phyloP scores from a whole-genome alignment of 2,329 filamentous ascomycete species.

The Alternaria burnsii region DNA sequence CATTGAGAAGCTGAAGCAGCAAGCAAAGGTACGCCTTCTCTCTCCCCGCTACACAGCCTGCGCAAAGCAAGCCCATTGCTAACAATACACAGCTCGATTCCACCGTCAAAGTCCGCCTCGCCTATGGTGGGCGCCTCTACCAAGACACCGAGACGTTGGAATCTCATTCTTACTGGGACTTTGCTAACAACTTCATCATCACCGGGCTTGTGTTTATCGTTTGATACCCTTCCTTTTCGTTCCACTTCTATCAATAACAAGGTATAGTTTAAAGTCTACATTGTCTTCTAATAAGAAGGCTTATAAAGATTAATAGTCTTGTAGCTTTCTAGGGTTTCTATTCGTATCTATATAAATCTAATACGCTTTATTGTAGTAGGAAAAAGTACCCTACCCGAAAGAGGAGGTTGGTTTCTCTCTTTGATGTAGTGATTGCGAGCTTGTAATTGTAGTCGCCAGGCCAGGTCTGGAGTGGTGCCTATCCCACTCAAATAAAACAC shows the following conservation, averaged over 20 bases:
- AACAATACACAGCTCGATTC: constrained; percentile 58
- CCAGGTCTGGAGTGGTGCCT: neutral
- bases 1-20: constrained; percentile 68
- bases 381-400: no score
- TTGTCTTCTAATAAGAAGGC: no score
- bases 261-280: no score
- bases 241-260: no score
- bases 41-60: neutral
- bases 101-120: constrained; percentile 71
- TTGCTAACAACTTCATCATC: constrained; percentile 51
- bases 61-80: constrained; percentile 6
- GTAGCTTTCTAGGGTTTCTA: no score
- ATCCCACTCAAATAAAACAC: neutral
- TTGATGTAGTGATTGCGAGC: neutral
- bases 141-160: constrained; percentile 71
- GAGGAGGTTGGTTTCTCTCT: no score
- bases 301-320: no score
- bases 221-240: neutral
- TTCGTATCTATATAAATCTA: no score
- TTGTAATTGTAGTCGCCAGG: neutral
- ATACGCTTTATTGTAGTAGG: no score
- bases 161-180: constrained; percentile 74
- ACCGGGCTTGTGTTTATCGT: constrained; percentile 18
- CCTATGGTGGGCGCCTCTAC: constrained; percentile 83
- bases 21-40: constrained; percentile 65